These are phyloP conservation scores for Cladophialophora bantiana DNA, from an alignment of 2,329 filamentous ascomycete species.

Conservation along the genomic window DNA sequence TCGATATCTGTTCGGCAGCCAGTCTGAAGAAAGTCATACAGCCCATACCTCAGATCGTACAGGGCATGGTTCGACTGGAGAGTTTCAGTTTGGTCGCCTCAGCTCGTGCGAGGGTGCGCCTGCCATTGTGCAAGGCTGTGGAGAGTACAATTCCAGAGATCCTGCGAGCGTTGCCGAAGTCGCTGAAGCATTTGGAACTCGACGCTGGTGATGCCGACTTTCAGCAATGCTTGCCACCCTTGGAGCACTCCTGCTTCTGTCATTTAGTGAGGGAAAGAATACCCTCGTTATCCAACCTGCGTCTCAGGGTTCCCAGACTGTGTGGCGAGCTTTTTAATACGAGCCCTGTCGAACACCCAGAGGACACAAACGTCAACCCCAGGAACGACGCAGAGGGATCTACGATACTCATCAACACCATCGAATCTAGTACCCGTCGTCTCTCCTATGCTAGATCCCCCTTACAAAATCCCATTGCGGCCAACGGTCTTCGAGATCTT, in stretches of 20 bases:
- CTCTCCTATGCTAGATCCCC: too few relatives aligned
- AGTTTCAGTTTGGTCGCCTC: background rate
- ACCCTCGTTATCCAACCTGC: background rate
- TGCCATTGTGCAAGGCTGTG: background rate
- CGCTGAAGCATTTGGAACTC: conserved; percentile 3
- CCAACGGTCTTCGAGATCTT: background rate
- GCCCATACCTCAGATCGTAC: background rate
- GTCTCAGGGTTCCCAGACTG: background rate
- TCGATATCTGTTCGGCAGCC: background rate
- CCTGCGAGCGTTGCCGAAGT: background rate
- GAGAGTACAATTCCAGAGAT: background rate
- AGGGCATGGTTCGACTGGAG: background rate
- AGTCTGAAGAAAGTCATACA: background rate
- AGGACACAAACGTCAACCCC: background rate
- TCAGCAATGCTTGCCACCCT: background rate
- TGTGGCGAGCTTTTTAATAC: conserved; percentile 3
- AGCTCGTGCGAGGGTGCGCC: background rate
- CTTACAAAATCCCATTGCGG: too few relatives aligned
- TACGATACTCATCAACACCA: background rate
- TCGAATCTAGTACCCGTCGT: background rate
- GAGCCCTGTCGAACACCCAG: background rate
- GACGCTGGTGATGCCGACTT: background rate
- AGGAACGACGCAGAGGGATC: background rate
- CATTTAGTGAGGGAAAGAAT: background rate
- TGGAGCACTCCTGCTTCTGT: background rate